These are phyloP conservation scores for Trichoderma simmonsii DNA, from an alignment of 2,329 filamentous ascomycete species.

Conservation along the genomic window DNA sequence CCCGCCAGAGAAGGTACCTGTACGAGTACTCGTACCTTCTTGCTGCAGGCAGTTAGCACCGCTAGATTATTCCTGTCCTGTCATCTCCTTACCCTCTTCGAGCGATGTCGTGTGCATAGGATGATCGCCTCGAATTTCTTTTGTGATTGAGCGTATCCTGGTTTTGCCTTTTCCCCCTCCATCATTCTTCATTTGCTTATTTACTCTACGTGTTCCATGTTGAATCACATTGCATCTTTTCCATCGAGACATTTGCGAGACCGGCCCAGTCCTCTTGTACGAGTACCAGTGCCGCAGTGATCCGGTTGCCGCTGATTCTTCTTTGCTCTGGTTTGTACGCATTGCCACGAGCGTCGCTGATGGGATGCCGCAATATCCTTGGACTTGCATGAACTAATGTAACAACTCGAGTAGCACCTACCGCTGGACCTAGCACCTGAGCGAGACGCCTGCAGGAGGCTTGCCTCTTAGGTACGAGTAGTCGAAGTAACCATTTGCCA, in stretches of 20 bases:
- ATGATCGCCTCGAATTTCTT: slow-evolving; percentile 7
- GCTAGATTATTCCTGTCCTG: neutral
- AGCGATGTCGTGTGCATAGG: slow-evolving; percentile 9
- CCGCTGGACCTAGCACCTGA: slow-evolving; percentile 4
- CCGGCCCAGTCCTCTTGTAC: neutral
- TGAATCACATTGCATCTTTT: neutral
- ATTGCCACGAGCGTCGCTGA: slow-evolving; percentile 8
- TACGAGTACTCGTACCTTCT: neutral
- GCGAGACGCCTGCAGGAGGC: slow-evolving; percentile 10
- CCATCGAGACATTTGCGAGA: neutral
- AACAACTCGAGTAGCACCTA: slow-evolving; percentile 13
- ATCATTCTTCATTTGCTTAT: slow-evolving; percentile 4
- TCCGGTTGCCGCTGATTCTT: neutral
- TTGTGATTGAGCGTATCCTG: slow-evolving; percentile 1
- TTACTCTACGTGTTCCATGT: slow-evolving; percentile 1
- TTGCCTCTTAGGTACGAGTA: neutral
- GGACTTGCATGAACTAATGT: slow-evolving; percentile 18
- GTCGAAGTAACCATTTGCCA: slow-evolving; percentile 4
- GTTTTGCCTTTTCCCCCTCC: neutral
- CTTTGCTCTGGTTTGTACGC: neutral
- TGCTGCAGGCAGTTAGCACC: neutral
- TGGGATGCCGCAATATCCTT: slow-evolving; percentile 11
- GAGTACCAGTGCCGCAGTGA: neutral
- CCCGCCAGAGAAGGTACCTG: neutral
- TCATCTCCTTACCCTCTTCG: neutral